Base-by-base conservation (phyloP, 768 basidiomycete genomes). In the Suillus fuscotomentosus region DNA sequence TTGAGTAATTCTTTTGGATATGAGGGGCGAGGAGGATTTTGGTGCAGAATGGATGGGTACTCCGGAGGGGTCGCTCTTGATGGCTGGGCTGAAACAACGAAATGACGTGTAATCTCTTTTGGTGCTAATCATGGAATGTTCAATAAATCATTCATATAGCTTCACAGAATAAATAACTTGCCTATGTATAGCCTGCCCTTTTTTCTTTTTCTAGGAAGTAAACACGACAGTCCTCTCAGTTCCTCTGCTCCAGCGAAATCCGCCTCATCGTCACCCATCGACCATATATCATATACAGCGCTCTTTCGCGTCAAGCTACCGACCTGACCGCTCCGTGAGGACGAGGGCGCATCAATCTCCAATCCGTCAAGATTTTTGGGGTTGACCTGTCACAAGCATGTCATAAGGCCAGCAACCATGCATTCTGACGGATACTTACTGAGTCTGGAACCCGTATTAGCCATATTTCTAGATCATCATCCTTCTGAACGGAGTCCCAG, bases 371-470 rank as follows among this genome's bases (percentile, higher is more conserved):
- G 74, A 66, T 90, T 78, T 73, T 87, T 90, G 8, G 86, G 75
- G 73, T 90, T 88, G 43, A 93, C 73, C 91, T 92, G 62, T 43
- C 22, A 20, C 36, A 53, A 59, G 51, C 63, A 39, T 24, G 3
- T 24, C 34, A n/a, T 31, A 20, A 48, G n/a, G 13, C 24, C 5
- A 6, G 17, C 8, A 36, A 39, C n/a, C 24, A 57, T 27, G 42
- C 22, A 51, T 27, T n/a, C 34, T 24, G 15, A 78, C 88, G 65
- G 41, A 42, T 0, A 17, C 57, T 27, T 71, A 92, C 91, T 45
- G 81, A 81, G 14, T 88, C 85, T 27, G 91, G 91, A 17, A 86
- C 83, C 13, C 91, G 84, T 42, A 92, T 82, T 14, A 91, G 75
- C 85, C 90, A 92, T 10, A 93, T 68, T 68, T 93, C 90, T 11